Conservation (phyloP, 306 rosid genomes). For the Castanopsis chinensis region DNA sequence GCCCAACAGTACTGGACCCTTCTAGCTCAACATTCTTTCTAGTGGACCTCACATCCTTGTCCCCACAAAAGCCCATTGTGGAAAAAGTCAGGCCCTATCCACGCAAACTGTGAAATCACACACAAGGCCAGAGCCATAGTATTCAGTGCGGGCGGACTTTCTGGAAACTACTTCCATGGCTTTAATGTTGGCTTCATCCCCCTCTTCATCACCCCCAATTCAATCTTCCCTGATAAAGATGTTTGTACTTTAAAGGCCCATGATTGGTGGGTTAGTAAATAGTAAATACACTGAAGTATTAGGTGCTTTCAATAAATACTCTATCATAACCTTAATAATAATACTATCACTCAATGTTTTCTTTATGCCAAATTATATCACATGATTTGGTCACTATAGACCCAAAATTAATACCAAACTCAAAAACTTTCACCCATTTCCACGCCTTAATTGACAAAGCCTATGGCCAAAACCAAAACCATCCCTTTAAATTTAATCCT, state of each 20-base stretch:
- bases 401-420: slow-evolving; percentile 24
- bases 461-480: too few species aligned
- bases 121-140: too few species aligned
- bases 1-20: slow-evolving; percentile 2
- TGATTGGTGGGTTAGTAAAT: slow-evolving; percentile 43
- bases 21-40: background rate
- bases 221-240: too few species aligned
- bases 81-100: slow-evolving; percentile 12
- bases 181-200: too few species aligned
- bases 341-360: slow-evolving; percentile 36
- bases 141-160: too few species aligned
- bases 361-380: slow-evolving; percentile 23
- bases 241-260: background rate
- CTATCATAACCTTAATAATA: slow-evolving; percentile 24
- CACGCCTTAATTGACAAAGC: background rate
- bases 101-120: too few species aligned
- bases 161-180: too few species aligned
- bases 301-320: slow-evolving; percentile 11
- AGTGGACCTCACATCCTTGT: background rate
- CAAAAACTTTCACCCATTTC: slow-evolving; percentile 34
- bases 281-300: slow-evolving; percentile 40
- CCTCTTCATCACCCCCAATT: too few species aligned
- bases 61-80: background rate
- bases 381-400: slow-evolving; percentile 40
- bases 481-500: too few species aligned